Percentiles rank a stretch among this genome's conserved stretches.
Conservation (phyloP, 495 filamentous ascomycete species). For the Hyaloscypha finlandica region DNA sequence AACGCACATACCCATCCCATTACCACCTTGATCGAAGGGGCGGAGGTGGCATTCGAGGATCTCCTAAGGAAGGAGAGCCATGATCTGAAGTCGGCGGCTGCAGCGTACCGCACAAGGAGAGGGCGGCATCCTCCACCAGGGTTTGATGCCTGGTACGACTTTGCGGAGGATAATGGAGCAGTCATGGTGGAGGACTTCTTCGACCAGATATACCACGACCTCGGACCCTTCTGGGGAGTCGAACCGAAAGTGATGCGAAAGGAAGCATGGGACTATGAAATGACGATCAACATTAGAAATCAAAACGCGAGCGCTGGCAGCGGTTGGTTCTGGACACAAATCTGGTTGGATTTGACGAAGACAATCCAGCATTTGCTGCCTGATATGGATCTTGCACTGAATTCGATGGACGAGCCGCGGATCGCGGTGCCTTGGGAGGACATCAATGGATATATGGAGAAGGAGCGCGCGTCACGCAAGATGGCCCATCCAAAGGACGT, state of each 20-base stretch:
- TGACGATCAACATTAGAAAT: conserved; percentile 59
- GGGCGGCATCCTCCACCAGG: conserved; percentile 75
- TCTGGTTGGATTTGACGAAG: conserved; percentile 58
- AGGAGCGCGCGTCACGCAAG: conserved; percentile 50
- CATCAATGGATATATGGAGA: conserved; percentile 56
- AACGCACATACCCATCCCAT: conserved; percentile 42
- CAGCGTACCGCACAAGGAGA: conserved; percentile 60
- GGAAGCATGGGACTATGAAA: conserved; percentile 53
- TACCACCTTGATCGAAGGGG: conserved; percentile 45
- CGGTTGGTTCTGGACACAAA: conserved; percentile 64
- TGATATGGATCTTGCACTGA: conserved; percentile 72
- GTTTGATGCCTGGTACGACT: conserved; percentile 69
- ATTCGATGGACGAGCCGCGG: conserved; percentile 69
- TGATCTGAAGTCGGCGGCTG: conserved; percentile 59
- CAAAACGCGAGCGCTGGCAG: conserved; percentile 55
- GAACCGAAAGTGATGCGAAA: conserved; percentile 57
- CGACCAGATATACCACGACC: conserved; percentile 70
- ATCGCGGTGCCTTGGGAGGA: conserved; percentile 67
- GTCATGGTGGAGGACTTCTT: conserved; percentile 71
- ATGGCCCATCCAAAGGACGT: conserved; percentile 38
- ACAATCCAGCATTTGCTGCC: conserved; percentile 62
- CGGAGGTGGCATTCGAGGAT: conserved; percentile 42
- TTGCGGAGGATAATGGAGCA: conserved; percentile 58
- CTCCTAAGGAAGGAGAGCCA: conserved; percentile 44
- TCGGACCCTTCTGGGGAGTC: conserved; percentile 71